phyloP scores from a whole-genome alignment of 1,139 yeast species.

The Debaryomyces sp. region DNA sequence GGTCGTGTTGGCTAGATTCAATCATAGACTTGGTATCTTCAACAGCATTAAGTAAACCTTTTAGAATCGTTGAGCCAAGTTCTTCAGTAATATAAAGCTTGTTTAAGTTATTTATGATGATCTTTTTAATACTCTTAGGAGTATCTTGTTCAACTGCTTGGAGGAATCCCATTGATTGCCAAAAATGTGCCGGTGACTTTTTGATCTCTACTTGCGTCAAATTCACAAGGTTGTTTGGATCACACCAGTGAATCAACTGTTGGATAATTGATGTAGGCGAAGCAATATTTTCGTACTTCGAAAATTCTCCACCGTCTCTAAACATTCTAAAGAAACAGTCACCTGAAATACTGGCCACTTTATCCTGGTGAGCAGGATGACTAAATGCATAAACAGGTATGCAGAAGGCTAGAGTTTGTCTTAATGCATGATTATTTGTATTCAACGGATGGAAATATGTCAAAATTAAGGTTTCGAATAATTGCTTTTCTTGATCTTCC shows the following conservation, averaged over 20 bases:
- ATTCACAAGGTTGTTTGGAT: slow-evolving; percentile 70
- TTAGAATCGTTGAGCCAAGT: slow-evolving; percentile 32
- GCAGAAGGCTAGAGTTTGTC: slow-evolving; percentile 85
- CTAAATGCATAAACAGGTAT: slow-evolving; percentile 90
- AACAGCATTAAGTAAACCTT: slow-evolving; percentile 36
- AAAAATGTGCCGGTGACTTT: slow-evolving; percentile 55
- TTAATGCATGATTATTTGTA: slow-evolving; percentile 62
- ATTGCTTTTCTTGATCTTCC: slow-evolving; percentile 29
- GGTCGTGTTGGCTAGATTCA: slow-evolving; percentile 26
- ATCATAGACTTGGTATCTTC: slow-evolving; percentile 35
- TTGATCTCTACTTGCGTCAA: slow-evolving; percentile 41
- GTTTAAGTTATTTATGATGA: slow-evolving; percentile 54
- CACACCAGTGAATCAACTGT: slow-evolving; percentile 85
- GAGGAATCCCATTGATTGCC: slow-evolving; percentile 60
- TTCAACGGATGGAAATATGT: slow-evolving; percentile 76
- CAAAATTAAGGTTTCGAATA: slow-evolving; percentile 71
- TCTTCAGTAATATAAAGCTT: slow-evolving; percentile 44
- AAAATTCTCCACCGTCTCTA: slow-evolving; percentile 32
- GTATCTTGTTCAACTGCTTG: slow-evolving; percentile 54
- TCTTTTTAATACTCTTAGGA: slow-evolving; percentile 56
- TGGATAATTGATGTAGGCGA: slow-evolving; percentile 67
- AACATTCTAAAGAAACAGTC: slow-evolving; percentile 67
- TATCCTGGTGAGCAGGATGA: slow-evolving; percentile 70
- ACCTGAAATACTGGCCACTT: slow-evolving; percentile 64
- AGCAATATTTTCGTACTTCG: slow-evolving; percentile 31